phyloP scores from a whole-genome alignment of 371 early-diverging fungal species.

The Apophysomyces elegans region DNA sequence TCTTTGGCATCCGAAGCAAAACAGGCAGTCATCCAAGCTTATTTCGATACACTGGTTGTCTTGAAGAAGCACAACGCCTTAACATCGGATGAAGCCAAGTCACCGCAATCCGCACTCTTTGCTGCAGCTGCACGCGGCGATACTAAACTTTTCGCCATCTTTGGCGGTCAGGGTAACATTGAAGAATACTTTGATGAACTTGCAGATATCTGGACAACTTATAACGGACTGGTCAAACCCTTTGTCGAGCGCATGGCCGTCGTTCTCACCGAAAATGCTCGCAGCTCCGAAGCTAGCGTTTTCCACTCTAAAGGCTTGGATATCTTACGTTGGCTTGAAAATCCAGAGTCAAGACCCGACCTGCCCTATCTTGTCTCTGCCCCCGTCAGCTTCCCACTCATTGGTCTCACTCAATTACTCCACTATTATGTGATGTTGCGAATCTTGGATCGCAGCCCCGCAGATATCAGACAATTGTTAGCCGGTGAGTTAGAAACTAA shows the following conservation, averaged over 20 bases:
- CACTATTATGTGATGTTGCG: slow-evolving; percentile 84
- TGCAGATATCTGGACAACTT: slow-evolving; percentile 78
- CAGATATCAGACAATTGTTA: slow-evolving; percentile 45
- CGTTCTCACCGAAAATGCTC: slow-evolving; percentile 71
- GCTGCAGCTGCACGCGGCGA: slow-evolving; percentile 68
- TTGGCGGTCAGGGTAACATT: slow-evolving; percentile 97
- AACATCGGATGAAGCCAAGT: slow-evolving; percentile 45
- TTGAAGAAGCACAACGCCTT: slow-evolving; percentile 58
- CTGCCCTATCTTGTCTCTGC: slow-evolving; percentile 83
- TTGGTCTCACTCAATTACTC: slow-evolving; percentile 87
- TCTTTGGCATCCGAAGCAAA: slow-evolving; percentile 62
- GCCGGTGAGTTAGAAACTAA: slow-evolving; percentile 46
- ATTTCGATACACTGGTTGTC: slow-evolving; percentile 80
- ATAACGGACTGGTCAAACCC: slow-evolving; percentile 79
- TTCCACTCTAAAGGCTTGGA: slow-evolving; percentile 86
- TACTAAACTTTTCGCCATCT: slow-evolving; percentile 83
- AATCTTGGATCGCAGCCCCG: slow-evolving; percentile 51
- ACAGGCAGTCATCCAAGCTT: slow-evolving; percentile 75
- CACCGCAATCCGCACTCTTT: slow-evolving; percentile 65
- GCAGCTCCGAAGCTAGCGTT: slow-evolving; percentile 70
- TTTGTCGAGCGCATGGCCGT: slow-evolving; percentile 82
- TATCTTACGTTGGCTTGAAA: slow-evolving; percentile 87
- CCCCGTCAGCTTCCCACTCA: slow-evolving; percentile 87
- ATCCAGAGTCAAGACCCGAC: slow-evolving; percentile 85
- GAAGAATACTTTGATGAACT: slow-evolving; percentile 96